Evolutionary conservation across 2,329 filamentous ascomycete genomes (phyloP), one percentile per base, ranked within the genome.

Genomic region (Teratosphaeria nubilosa): DNA sequence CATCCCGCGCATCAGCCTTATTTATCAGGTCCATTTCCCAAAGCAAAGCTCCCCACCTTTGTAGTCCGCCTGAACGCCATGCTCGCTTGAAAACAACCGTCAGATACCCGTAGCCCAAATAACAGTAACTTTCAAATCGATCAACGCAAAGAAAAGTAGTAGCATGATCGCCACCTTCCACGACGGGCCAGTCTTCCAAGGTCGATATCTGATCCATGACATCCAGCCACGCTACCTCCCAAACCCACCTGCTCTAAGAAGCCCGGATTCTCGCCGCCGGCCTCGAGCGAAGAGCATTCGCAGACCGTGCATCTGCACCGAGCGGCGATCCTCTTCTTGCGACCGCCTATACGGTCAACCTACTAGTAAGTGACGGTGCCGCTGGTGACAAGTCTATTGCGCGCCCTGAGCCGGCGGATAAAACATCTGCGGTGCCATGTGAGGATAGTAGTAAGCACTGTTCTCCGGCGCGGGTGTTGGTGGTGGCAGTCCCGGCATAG

Each of bases 401-500:
- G 41, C 41, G 41, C 41, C 41, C 41, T 48, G 41, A 20, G 41
- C 41, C 41, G 41, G 41, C 16, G n/a, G n/a, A 27, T 58, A 58
- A 34, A 57, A 60, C 48, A 55, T 34, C 34, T 34, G 50, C 53
- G 56, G 59, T 25, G 37, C 16, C 45, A 37, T 14, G 24, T 54
- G 57, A n/a, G 58, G 57, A 30, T 60, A 60, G 45, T 58, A 60
- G 11, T 30, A 27, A n/a, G 41, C 32, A 32, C 20, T 50, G 20
- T 20, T 48, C 27, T 60, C 59, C 20, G 59, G 59, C 9, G 56
- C 59, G 6, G 59, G 59, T 41, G 57, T 61, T 5, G 59, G 59
- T 20, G 66, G 68, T 9, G 64, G 63, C 13, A 71, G 56, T 4
- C 68, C 69, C n/a, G 69, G 66, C 64, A 70, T 67, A 0, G 69